A percentile compares a stretch with the other conserved stretches of the same genome.
phyloP scores from a whole-genome alignment of 2,329 filamentous ascomycete genomes.

The Aspergillus sp. region DNA sequence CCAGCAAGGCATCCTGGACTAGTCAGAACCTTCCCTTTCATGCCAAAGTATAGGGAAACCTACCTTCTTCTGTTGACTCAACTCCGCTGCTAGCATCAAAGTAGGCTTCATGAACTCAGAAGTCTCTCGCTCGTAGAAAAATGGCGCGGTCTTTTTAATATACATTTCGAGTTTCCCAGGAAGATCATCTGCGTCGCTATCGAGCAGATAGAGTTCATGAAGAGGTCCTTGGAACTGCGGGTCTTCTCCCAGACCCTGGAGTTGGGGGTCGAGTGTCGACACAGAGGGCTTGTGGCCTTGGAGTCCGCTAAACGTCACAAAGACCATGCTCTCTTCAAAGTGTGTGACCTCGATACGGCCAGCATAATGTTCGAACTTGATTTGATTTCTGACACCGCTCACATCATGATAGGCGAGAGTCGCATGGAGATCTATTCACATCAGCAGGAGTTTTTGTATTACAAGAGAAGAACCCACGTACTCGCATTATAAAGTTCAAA shows the following conservation, averaged over 20 bases:
- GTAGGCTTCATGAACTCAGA: constrained; percentile 50
- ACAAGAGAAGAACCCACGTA: constrained; percentile 16
- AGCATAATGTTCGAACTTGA: constrained; percentile 44
- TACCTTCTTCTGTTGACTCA: constrained; percentile 36
- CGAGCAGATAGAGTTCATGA: constrained; percentile 45
- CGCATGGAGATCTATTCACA: constrained; percentile 41
- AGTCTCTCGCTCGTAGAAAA: constrained; percentile 45
- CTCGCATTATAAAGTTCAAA: constrained; percentile 54
- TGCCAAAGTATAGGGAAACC: not conserved
- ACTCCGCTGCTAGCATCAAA: constrained; percentile 34
- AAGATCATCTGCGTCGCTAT: constrained; percentile 47
- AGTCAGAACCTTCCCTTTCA: constrained; percentile 9
- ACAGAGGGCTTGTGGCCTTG: constrained; percentile 34
- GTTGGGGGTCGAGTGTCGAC: constrained; percentile 34
- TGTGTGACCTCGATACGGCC: constrained; percentile 53
- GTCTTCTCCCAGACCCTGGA: constrained; percentile 37
- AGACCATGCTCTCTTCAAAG: constrained; percentile 49
- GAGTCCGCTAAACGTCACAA: constrained; percentile 43
- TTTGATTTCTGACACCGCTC: constrained; percentile 43
- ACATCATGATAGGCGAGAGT: constrained; percentile 50
- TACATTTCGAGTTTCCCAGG: constrained; percentile 51
- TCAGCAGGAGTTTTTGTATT: constrained; percentile 12
- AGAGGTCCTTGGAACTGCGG: constrained; percentile 30
- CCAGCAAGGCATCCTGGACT: constrained; percentile 42
- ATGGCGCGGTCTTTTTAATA: constrained; percentile 44